Evolutionary conservation across 176 grass and related monocot genomes (phyloP).

Genomic region (Carex parvula): DNA sequence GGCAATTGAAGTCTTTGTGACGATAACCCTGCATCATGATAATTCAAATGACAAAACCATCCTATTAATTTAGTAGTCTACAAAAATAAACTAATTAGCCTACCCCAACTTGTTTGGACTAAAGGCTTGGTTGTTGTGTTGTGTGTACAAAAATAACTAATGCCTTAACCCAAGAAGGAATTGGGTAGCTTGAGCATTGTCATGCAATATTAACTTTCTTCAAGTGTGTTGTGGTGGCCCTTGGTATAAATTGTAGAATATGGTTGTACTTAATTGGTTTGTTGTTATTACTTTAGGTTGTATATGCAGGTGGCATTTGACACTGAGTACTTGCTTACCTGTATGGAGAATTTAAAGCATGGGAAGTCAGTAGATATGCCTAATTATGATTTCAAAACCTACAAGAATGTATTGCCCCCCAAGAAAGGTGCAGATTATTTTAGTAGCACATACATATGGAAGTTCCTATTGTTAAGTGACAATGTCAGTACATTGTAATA

Average conservation of each 20-base stretch:
- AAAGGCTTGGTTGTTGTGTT: no score
- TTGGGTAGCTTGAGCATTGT: not conserved
- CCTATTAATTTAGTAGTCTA: not conserved
- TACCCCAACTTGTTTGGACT: no score
- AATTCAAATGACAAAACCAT: not conserved
- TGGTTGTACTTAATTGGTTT: constrained; percentile 4
- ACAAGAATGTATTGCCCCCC: constrained; percentile 54
- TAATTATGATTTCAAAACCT: constrained; percentile 88
- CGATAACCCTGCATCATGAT: not conserved
- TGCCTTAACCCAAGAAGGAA: not conserved
- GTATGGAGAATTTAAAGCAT: constrained; percentile 70
- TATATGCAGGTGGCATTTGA: constrained; percentile 90
- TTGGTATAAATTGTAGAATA: not conserved
- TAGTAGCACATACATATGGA: constrained; percentile 9
- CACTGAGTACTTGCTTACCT: constrained; percentile 67
- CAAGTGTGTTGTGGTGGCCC: not conserved
- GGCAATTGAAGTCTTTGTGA: not conserved
- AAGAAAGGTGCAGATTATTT: constrained; percentile 58
- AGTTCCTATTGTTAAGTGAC: not conserved
- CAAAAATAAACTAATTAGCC: not conserved
- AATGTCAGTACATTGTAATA: not conserved
- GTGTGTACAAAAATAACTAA: not conserved
- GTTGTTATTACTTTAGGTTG: not conserved
- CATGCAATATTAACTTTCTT: not conserved
- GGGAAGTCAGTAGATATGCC: constrained; percentile 78